These are phyloP conservation scores for Scortechinia acanthostroma DNA, from an alignment of 2,329 filamentous ascomycete species.

Conservation along the genomic window DNA sequence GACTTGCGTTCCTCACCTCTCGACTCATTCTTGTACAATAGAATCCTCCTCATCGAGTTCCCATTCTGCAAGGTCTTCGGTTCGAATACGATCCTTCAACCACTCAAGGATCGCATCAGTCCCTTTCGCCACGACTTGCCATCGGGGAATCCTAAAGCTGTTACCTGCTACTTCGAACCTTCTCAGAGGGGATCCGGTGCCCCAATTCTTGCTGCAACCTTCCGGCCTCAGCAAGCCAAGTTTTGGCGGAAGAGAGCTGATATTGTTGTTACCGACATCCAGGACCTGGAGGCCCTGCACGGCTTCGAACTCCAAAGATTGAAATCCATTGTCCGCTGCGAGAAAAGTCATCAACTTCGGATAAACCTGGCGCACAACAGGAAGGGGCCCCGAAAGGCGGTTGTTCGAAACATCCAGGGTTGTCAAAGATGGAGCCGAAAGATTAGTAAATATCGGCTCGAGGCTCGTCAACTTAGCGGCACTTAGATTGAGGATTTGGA, in stretches of 20 bases:
- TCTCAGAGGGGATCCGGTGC: conserved; percentile 26
- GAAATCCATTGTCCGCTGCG: conserved; percentile 45
- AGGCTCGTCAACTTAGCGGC: not conserved
- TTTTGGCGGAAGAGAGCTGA: conserved; percentile 42
- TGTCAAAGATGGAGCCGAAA: conserved; percentile 41
- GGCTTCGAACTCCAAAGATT: conserved; percentile 35
- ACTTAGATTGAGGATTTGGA: not conserved
- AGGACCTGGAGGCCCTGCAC: conserved; percentile 44
- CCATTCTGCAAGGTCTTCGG: not conserved
- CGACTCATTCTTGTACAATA: too few relatives aligned
- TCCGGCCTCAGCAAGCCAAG: conserved; percentile 42
- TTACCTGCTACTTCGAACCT: conserved; percentile 50
- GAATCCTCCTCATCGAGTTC: not conserved
- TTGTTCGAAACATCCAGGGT: conserved; percentile 48
- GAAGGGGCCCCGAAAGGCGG: conserved; percentile 37
- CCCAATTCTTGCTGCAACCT: not conserved
- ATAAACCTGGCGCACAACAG: conserved; percentile 34
- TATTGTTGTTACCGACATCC: conserved; percentile 51
- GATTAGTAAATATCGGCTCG: conserved; percentile 31
- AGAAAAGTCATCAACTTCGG: conserved; percentile 41
- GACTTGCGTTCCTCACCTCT: too few relatives aligned
- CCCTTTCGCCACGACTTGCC: conserved; percentile 47
- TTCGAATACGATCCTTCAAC: conserved; percentile 42
- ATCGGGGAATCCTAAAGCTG: conserved; percentile 49
- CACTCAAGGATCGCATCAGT: conserved; percentile 48